Conservation (phyloP, 495 filamentous ascomycete species). For the Schizothecium vesticola region DNA sequence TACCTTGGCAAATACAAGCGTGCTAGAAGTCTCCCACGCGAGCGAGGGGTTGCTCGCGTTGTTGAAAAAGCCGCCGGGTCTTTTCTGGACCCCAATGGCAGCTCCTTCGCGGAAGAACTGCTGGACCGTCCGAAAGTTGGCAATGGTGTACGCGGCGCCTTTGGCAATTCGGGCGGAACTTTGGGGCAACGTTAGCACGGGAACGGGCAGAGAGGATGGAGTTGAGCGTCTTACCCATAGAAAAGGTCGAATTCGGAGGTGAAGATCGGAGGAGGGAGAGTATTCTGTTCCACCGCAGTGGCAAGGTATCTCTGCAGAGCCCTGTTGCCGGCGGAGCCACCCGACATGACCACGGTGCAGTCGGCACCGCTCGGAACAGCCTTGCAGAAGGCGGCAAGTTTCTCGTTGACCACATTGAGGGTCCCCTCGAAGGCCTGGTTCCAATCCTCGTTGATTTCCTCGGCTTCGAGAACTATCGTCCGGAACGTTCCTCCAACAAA, state of each 20-base stretch:
- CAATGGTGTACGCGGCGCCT: neutral
- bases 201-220: neutral
- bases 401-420: neutral
- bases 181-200: neutral
- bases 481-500: neutral
- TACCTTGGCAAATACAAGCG: neutral
- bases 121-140: neutral
- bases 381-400: neutral
- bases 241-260: no score
- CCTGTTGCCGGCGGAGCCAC: neutral
- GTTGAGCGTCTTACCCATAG: no score
- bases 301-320: no score
- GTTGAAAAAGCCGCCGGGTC: neutral
- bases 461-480: neutral
- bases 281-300: no score
- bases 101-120: neutral
- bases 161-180: neutral
- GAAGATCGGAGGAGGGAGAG: no score
- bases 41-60: neutral
- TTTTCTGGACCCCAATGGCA: neutral
- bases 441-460: neutral
- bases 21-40: neutral
- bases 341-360: neutral
- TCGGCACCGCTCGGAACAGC: neutral
- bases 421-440: neutral